Evolutionary conservation across 2,329 filamentous ascomycete species (phyloP), one percentile per base, ranked within the genome.

Genomic region (Tolypocladium sp.): DNA sequence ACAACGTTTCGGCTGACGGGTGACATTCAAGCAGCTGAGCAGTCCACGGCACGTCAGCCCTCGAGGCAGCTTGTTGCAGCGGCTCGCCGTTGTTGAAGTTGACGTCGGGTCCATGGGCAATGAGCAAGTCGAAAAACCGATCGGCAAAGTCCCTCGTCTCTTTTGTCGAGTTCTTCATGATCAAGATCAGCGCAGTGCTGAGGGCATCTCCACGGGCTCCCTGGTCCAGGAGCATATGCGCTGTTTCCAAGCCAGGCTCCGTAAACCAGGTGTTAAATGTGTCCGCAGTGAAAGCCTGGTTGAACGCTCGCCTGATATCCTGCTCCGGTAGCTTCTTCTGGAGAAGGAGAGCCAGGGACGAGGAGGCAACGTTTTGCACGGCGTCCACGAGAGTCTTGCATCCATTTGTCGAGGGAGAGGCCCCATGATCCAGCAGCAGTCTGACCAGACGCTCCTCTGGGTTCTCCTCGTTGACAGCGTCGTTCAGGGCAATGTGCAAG

Each of bases 361-460:
- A 68, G 1, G 72, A 64, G 17, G 76, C 64, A 4, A 76, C 67
- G 2, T 69, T 74, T 57, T 74, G 72, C 0, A 76, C 73, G 1
- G 80, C 79, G 58, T 82, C 79, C 1, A 82, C 72, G 15, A 86
- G 64, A 1, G 79, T 77, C 66, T 82, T 78, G 67, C 80, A 83
- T 30, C 75, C 75, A 57, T 83, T 82, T 0, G 74, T 73, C 5
- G 77, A 69, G 0, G 82, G 79, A 0, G 80, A 84, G 35, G 82
- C 82, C 0, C 82, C 79, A 41, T 81, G 73, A 2, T 71, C 68
- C 4, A 85, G 69, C 6, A 85, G 70, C 3, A 83, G 68, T 44
- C 74, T 72, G 3, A 83, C 74, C 2, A 77, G 71, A 2, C 75
- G 70, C 41, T 78, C 70, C 53, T 82, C 80, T 0, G 76, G 74